These are phyloP conservation scores for Diaporthe ampelina DNA, from an alignment of 2,329 filamentous ascomycete genomes.

Conservation along the genomic window DNA sequence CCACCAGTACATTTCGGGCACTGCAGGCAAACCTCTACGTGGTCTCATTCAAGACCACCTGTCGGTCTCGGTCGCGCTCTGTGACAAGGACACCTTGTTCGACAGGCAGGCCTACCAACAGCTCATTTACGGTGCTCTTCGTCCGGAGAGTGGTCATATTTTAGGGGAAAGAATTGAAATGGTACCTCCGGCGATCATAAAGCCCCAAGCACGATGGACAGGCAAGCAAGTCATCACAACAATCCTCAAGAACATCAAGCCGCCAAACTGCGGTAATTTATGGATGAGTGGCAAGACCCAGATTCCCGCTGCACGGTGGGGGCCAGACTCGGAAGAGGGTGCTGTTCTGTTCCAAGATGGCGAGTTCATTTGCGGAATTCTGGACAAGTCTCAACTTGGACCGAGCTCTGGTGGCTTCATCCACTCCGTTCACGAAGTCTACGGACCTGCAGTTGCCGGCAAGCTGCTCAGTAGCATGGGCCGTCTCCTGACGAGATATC, in stretches of 20 bases:
- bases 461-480: slow-evolving; percentile 91
- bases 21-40: slow-evolving; percentile 91
- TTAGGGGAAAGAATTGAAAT: slow-evolving; percentile 85
- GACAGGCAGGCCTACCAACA: slow-evolving; percentile 90
- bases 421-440: slow-evolving; percentile 93
- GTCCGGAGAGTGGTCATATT: slow-evolving; percentile 92
- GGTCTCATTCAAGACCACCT: slow-evolving; percentile 99
- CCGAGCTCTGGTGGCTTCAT: slow-evolving; percentile 89
- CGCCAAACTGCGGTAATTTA: slow-evolving; percentile 80
- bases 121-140: slow-evolving; percentile 89
- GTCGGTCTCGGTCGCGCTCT: slow-evolving; percentile 92
- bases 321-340: slow-evolving; percentile 80
- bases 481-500: slow-evolving; percentile 86
- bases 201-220: slow-evolving; percentile 88
- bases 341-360: slow-evolving; percentile 87
- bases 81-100: slow-evolving; percentile 93
- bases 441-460: slow-evolving; percentile 88
- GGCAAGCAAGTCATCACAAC: slow-evolving; percentile 97
- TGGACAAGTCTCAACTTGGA: slow-evolving; percentile 96
- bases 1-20: slow-evolving; percentile 95
- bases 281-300: slow-evolving; percentile 85
- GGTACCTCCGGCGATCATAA: slow-evolving; percentile 84
- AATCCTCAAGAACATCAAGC: slow-evolving; percentile 91
- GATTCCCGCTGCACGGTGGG: slow-evolving; percentile 86
- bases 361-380: slow-evolving; percentile 88